Percentiles rank a stretch among this genome's conserved stretches.
These are phyloP conservation scores for Leptomonas seymouri DNA, from an alignment of 208 protist genomes.

Conservation along the genomic window DNA sequence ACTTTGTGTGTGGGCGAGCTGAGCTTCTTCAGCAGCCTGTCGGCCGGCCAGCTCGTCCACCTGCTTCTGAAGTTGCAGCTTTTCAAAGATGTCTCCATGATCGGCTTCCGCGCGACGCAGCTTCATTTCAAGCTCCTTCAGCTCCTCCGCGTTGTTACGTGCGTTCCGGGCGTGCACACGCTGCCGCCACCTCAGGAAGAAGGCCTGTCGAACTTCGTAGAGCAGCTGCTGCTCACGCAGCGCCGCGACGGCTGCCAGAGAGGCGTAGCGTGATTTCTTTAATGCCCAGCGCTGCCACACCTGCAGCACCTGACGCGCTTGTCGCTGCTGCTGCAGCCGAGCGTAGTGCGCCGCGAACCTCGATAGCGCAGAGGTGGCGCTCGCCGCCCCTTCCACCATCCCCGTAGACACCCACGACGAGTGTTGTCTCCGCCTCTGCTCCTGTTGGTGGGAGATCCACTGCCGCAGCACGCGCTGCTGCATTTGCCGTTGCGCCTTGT, in stretches of 20 bases:
- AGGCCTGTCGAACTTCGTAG: constrained; percentile 37
- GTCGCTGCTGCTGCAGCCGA: constrained; percentile 10
- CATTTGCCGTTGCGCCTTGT: constrained; percentile 53
- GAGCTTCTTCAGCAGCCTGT: constrained; percentile 47
- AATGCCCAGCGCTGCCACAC: constrained; percentile 57
- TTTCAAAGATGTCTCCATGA: constrained; percentile 82
- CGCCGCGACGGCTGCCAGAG: constrained; percentile 46
- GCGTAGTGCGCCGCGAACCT: constrained; percentile 36
- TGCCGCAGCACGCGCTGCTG: constrained; percentile 37
- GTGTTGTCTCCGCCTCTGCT: background rate
- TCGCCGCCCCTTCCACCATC: background rate
- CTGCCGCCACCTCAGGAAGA: constrained; percentile 55
- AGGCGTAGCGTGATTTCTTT: constrained; percentile 24
- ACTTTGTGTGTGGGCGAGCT: constrained; percentile 32
- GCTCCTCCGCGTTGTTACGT: constrained; percentile 25
- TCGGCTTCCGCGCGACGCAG: constrained; percentile 58
- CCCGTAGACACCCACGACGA: background rate
- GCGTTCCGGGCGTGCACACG: constrained; percentile 41
- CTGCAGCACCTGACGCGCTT: constrained; percentile 25
- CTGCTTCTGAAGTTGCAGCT: constrained; percentile 81
- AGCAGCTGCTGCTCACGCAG: constrained; percentile 43
- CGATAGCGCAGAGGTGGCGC: constrained; percentile 13
- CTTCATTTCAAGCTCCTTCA: constrained; percentile 41
- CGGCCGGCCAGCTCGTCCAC: constrained; percentile 58
- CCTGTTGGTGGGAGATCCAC: constrained; percentile 32